phyloP scores from a whole-genome alignment of 495 filamentous ascomycete species.

The Penicillium crystallinum region DNA sequence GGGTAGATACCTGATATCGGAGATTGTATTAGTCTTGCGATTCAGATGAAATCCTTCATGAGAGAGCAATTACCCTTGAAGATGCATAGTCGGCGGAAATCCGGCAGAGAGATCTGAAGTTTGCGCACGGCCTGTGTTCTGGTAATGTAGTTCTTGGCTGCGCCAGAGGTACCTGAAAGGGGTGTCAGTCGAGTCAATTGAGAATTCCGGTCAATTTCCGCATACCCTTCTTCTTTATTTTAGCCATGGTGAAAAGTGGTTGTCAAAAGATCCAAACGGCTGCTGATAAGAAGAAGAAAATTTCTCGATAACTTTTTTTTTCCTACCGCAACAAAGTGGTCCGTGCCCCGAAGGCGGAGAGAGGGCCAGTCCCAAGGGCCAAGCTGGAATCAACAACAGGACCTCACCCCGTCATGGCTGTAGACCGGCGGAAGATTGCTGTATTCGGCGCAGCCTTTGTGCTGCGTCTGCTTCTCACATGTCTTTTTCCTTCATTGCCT shows the following conservation, averaged over 20 bases:
- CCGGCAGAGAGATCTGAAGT: constrained; percentile 91
- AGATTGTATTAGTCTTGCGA: constrained; percentile 9
- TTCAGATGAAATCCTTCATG: background rate
- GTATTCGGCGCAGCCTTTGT: constrained; percentile 73
- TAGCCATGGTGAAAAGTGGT: constrained; percentile 54
- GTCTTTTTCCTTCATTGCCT: constrained; percentile 76
- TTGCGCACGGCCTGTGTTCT: constrained; percentile 94
- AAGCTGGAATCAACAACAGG: constrained; percentile 19
- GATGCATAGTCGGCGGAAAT: constrained; percentile 96
- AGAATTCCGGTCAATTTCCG: background rate
- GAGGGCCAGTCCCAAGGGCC: constrained; percentile 28
- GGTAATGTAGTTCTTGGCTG: constrained; percentile 97
- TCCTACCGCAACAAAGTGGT: constrained; percentile 27
- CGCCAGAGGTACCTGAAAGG: constrained; percentile 68
- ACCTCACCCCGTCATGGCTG: constrained; percentile 41
- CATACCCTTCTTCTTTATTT: constrained; percentile 89
- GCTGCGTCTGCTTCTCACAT: constrained; percentile 74
- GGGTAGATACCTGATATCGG: constrained; percentile 74
- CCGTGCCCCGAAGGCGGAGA: constrained; percentile 35
- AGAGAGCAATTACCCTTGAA: constrained; percentile 66
- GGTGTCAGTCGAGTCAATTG: constrained; percentile 17
- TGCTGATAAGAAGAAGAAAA: constrained; percentile 35
- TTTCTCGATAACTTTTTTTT: constrained; percentile 40
- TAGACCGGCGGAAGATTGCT: constrained; percentile 69
- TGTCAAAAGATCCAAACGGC: constrained; percentile 9